phyloP scores from a whole-genome alignment of 208 protist species.

The Polymyxa betae region DNA sequence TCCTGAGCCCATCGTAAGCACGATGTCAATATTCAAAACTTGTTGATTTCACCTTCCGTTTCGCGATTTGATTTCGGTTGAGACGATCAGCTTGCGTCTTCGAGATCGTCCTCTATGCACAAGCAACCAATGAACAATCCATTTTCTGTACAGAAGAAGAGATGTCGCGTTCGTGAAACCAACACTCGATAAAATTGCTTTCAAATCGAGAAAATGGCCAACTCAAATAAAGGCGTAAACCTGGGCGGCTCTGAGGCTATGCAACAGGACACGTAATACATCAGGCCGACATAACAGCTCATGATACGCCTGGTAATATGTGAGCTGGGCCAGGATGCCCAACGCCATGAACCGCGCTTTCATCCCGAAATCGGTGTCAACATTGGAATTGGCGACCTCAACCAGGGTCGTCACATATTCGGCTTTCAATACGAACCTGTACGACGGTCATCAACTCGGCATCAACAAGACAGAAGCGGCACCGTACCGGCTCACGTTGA shows the following conservation, averaged over 20 bases:
- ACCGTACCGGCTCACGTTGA: slow-evolving; percentile 2
- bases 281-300: background rate
- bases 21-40: too few relatives aligned
- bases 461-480: background rate
- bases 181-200: too few relatives aligned
- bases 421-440: background rate
- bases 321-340: slow-evolving; percentile 6
- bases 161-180: too few relatives aligned
- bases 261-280: background rate
- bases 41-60: too few relatives aligned
- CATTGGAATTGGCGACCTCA: slow-evolving; percentile 2
- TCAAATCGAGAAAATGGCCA: too few relatives aligned
- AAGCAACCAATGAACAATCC: background rate
- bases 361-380: slow-evolving; percentile 49
- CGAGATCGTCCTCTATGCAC: background rate
- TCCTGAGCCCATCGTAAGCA: too few relatives aligned
- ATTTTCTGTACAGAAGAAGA: too few relatives aligned
- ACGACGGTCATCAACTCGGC: background rate
- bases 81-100: background rate
- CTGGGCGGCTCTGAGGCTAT: slow-evolving; percentile 5
- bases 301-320: slow-evolving; percentile 42
- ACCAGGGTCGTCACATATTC: slow-evolving; percentile 20
- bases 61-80: slow-evolving; percentile 5
- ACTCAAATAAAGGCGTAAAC: background rate
- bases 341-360: slow-evolving; percentile 46